Evolutionary conservation across 306 rosid species (phyloP).

Genomic region (Vigna angularis): DNA sequence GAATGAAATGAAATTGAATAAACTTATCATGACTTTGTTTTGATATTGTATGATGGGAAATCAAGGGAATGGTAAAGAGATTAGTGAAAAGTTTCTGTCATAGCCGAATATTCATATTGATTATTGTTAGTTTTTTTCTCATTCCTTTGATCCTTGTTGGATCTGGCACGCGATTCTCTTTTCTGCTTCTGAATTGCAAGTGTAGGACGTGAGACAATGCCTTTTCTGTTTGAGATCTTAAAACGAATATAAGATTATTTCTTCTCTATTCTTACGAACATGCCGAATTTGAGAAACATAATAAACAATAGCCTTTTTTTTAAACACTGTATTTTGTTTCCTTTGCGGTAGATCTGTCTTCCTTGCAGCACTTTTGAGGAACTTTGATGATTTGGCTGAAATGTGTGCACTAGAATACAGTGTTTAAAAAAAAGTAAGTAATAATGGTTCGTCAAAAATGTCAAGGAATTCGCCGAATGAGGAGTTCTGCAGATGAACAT

Average conservation of each 20-base stretch:
- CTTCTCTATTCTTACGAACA: not conserved
- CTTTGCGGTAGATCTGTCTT: not conserved
- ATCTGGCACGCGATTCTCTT: not conserved
- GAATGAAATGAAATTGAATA: too few relatives aligned
- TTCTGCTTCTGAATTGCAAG: not conserved
- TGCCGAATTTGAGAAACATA: not conserved
- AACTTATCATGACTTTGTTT: too few relatives aligned
- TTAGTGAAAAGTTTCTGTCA: not conserved
- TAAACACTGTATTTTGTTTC: not conserved
- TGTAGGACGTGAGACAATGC: too few relatives aligned
- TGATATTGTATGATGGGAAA: too few relatives aligned
- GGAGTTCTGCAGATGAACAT: constrained; percentile 67
- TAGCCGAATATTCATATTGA: not conserved
- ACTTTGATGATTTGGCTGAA: not conserved
- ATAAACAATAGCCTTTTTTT: not conserved
- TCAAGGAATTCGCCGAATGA: constrained; percentile 79
- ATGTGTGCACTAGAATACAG: not conserved
- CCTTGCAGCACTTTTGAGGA: not conserved
- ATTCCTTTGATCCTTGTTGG: not conserved
- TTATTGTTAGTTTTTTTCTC: not conserved
- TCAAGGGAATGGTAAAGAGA: too few relatives aligned
- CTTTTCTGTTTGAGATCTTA: not conserved
- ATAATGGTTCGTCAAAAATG: too few relatives aligned
- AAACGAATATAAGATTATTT: too few relatives aligned
- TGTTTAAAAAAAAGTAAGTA: too few relatives aligned